These are phyloP conservation scores for Podospora bellae-mahoneyi DNA, from an alignment of 495 filamentous ascomycete species.

Conservation along the genomic window DNA sequence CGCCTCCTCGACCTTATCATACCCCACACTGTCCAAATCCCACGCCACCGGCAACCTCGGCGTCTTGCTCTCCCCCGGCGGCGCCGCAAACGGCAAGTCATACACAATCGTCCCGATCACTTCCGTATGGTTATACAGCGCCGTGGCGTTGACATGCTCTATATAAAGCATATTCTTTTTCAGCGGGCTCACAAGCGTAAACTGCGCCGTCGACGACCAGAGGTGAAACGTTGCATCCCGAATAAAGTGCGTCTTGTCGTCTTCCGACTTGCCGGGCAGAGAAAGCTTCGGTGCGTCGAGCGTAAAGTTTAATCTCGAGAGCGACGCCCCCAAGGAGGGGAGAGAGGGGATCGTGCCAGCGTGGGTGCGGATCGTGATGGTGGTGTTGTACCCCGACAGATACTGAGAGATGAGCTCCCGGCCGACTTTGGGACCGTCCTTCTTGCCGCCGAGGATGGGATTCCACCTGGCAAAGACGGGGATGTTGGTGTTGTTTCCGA, in stretches of 20 bases:
- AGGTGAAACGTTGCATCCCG: conserved; percentile 83
- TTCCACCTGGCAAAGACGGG: conserved; percentile 69
- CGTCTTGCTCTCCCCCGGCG: conserved; percentile 64
- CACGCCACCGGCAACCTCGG: conserved; percentile 80
- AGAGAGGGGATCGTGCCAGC: conserved; percentile 66
- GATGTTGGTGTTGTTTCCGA: conserved; percentile 71
- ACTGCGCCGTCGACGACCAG: conserved; percentile 79
- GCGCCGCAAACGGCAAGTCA: conserved; percentile 68
- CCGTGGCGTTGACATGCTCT: conserved; percentile 75
- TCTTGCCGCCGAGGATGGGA: conserved; percentile 58
- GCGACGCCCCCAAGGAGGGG: conserved; percentile 65
- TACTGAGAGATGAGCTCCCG: conserved; percentile 77
- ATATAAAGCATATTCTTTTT: conserved; percentile 66
- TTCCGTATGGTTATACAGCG: conserved; percentile 76
- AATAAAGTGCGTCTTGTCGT: conserved; percentile 63
- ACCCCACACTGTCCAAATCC: conserved; percentile 72
- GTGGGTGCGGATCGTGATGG: conserved; percentile 67
- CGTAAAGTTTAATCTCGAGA: conserved; percentile 56
- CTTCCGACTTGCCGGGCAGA: conserved; percentile 48
- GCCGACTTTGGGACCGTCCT: conserved; percentile 57
- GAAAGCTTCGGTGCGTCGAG: conserved; percentile 14
- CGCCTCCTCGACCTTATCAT: conserved; percentile 74
- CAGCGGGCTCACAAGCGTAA: conserved; percentile 78
- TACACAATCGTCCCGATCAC: conserved; percentile 73
- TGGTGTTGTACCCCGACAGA: conserved; percentile 81